Base-by-base conservation (phyloP, 495 filamentous ascomycete species). In the Lophiostoma macrostomum region DNA sequence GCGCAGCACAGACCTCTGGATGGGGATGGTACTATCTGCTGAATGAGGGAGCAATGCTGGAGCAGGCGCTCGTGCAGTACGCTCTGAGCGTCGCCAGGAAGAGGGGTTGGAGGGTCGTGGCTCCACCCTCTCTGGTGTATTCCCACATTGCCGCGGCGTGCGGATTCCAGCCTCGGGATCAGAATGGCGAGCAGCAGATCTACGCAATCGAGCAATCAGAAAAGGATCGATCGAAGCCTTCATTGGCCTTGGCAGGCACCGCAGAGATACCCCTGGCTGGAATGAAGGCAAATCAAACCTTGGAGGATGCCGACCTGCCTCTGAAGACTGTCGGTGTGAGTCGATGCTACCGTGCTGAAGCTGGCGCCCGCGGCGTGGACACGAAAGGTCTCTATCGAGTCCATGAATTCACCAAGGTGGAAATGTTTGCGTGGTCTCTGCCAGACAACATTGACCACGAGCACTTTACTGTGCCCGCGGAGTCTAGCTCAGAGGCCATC, bases 371-470 rank as follows among this genome's bases (percentile, higher is more conserved):
- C 16, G 93, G 93, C 27, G 81, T 81, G 19, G 88, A 95, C 32
- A 94, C 87, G 6, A 96, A 96, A 71, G 93, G 93, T 7, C 76
- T 98, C 5, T 98, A 97, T 71, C 84, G 93, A 11, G 93, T 98
- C n/a, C 93, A 97, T 73, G 93, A 98, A 67, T 98, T 98, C 71
- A 95, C 90, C 31, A 98, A 98, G 64, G 91, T 97, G 1, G 93
- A 98, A 67, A 82, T 98, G 73, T 98, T 98, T 66, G 88, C 83
- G 0, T 98, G 91, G 91, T 81, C 81, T 4, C 36, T 71, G 0
- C 81, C 84, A 8, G 73, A 73, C 20, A 44, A 56, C 24, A 20
- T 30, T 35, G 46, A 32, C 1, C 10, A 54, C 7, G 58, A 56
- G 27, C 30, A 50, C 31, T 64, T 66, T 25, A 34, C 38, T 22